These are phyloP conservation scores for Paramecium pentaurelia DNA, from an alignment of 73 alveolate species.

Conservation along the genomic window DNA sequence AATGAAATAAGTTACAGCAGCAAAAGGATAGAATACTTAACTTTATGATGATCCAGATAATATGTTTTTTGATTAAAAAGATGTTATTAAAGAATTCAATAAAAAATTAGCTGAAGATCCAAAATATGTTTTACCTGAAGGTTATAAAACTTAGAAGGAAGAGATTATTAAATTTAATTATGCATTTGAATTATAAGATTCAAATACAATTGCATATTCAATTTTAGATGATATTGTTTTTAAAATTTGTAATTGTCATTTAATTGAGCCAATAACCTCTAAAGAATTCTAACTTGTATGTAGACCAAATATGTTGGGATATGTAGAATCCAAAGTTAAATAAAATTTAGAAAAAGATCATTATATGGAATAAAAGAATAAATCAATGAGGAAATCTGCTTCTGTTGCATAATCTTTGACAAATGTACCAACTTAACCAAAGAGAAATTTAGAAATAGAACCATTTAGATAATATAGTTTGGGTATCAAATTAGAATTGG, in stretches of 20 bases:
- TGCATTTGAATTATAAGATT: not conserved
- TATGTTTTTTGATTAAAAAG: conserved; percentile 68
- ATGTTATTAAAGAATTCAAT: conserved; percentile 73
- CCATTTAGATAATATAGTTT: conserved; percentile 9
- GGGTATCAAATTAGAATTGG: conserved; percentile 23
- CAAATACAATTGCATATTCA: not conserved
- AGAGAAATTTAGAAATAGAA: conserved; percentile 12
- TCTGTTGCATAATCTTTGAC: not conserved
- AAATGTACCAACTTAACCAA: not conserved
- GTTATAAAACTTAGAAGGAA: conserved; percentile 65
- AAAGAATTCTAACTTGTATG: not conserved
- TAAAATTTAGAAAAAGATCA: not conserved
- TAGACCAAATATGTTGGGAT: conserved; percentile 14
- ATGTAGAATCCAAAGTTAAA: conserved; percentile 3
- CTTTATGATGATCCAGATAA: conserved; percentile 74
- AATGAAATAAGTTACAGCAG: conserved; percentile 53
- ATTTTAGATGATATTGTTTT: not conserved
- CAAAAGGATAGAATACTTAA: conserved; percentile 59
- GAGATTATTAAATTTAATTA: conserved; percentile 60
- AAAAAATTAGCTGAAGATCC: conserved; percentile 66
- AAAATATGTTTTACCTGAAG: conserved; percentile 75
- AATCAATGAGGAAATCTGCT: not conserved
- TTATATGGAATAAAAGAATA: conserved; percentile 20
- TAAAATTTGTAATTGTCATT: not conserved
- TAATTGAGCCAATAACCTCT: conserved; percentile 11